Conservation (phyloP, 352 stramenopile species). For the Globisporangium polare region DNA sequence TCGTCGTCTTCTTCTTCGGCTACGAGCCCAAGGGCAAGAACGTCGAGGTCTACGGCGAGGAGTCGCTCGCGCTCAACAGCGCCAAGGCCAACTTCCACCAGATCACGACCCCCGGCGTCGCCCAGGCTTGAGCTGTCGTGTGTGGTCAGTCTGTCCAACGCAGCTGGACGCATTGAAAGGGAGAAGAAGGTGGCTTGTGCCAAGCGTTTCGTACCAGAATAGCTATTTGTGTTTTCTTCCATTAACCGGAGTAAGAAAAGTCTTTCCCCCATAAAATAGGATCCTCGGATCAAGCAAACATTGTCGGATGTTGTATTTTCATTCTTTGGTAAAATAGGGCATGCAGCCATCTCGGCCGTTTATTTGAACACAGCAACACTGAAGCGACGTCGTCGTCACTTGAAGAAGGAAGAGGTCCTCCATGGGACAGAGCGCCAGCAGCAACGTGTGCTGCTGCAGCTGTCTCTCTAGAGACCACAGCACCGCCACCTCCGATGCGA, state of each 20-base stretch:
- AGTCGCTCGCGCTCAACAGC: background rate
- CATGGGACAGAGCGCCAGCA: conserved; percentile 2
- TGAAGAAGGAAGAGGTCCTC: background rate
- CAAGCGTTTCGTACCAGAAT: too few relatives aligned
- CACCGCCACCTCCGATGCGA: background rate
- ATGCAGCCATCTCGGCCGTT: too few relatives aligned
- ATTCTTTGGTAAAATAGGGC: too few relatives aligned
- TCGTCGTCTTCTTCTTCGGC: conserved; percentile 52
- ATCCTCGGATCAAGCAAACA: too few relatives aligned
- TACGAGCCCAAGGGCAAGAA: conserved; percentile 70
- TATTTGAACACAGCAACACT: background rate
- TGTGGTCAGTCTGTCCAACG: background rate
- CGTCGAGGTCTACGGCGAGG: conserved; percentile 46
- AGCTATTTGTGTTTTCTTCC: too few relatives aligned
- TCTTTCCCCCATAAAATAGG: too few relatives aligned
- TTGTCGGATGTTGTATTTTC: too few relatives aligned
- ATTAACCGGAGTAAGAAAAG: too few relatives aligned
- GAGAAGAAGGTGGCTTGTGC: too few relatives aligned
- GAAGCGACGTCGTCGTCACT: background rate
- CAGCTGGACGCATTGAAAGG: background rate
- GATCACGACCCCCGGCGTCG: conserved; percentile 5
- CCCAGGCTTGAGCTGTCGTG: background rate
- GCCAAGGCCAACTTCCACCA: conserved; percentile 5
- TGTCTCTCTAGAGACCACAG: background rate
- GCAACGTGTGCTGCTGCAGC: conserved; percentile 4